Evolutionary conservation across 768 basidiomycete genomes (phyloP).

Genomic region (Mycena rosella): DNA sequence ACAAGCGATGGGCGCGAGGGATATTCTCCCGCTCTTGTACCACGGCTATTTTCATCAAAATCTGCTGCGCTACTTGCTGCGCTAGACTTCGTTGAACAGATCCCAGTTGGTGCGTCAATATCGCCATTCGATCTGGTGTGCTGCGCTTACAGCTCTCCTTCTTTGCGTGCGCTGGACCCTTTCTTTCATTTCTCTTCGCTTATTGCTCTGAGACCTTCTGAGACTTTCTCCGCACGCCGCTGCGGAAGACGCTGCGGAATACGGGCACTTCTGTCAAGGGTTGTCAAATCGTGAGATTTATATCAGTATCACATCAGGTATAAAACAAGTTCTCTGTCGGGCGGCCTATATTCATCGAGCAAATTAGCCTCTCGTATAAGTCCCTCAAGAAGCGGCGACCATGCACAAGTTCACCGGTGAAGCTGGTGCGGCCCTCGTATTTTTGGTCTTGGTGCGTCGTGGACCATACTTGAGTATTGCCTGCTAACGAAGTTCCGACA

Average conservation of each 20-base stretch:
- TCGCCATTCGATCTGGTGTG: not conserved
- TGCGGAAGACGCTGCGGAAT: not conserved
- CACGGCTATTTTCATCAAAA: too few relatives aligned
- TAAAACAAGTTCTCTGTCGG: not conserved
- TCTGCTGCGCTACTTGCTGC: too few relatives aligned
- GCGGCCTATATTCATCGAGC: not conserved
- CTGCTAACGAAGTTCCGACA: not conserved
- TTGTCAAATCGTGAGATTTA: not conserved
- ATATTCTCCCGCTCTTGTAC: too few relatives aligned
- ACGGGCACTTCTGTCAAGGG: not conserved
- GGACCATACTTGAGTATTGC: too few relatives aligned
- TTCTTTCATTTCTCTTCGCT: too few relatives aligned
- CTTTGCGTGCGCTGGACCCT: too few relatives aligned
- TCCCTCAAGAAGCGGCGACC: not conserved
- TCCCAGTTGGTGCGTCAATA: not conserved
- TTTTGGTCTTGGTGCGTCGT: slow-evolving; percentile 1
- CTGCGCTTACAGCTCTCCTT: not conserved
- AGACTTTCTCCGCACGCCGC: not conserved
- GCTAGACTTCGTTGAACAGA: too few relatives aligned
- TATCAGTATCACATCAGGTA: not conserved
- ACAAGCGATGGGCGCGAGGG: too few relatives aligned
- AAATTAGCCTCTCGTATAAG: not conserved
- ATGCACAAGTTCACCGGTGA: slow-evolving; percentile 37
- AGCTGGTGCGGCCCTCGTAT: slow-evolving; percentile 46
- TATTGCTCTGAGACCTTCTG: not conserved